Base-by-base conservation (phyloP, 345 rosid species). In the Xanthoceras sorbifolium region DNA sequence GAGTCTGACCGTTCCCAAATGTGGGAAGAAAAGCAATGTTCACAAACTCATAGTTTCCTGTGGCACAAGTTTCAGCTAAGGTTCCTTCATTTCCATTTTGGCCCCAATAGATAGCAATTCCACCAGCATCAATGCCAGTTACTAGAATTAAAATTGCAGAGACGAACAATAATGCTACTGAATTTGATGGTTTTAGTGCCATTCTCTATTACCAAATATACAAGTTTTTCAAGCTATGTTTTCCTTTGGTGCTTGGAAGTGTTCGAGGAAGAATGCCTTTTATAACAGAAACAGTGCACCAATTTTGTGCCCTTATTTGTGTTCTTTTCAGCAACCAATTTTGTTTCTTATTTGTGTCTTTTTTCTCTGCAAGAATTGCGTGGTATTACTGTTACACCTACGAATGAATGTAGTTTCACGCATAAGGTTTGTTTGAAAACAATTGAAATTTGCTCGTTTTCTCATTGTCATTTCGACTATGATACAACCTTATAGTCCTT, bases 101-200 rank as follows among this genome's bases (percentile, higher is more conserved):
- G 10, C 78, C 79, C 83, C 83, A 83, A 25, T 83, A 83, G 60
- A 83, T 63, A 0, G 76, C 60, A 23, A 83, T 83, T 10, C 67
- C 81, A 6, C 80, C 75, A 5, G 77, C 82, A 15, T 79, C 26
- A 1, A 55, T 8, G 31, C 79, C 74, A 0, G 54, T 48, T 48
- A 15, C 69, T 17, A 48, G 54, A 4, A 48, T 48, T 15, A 48
- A 6, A 48, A 48, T 15, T 14, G 54, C 54, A 15, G 54, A 48
- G 54, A 48, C 15, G 54, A 48, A 5, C n/a, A 48, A 15, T 48
- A 48, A 48, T 17, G 54, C 20, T 48, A 48, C n/a, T 48, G 54
- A 48, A 48, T 17, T 48, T 48, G 54, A 48, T 48, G n/a, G 15
- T 5, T 15, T 48, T 4, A 17, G 54, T 48, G 54, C 54, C 54